Percentiles rank a stretch among this genome's conserved stretches.
Conservation (phyloP, 2,329 filamentous ascomycete species). For the Ceratocystis eucalypticola region DNA sequence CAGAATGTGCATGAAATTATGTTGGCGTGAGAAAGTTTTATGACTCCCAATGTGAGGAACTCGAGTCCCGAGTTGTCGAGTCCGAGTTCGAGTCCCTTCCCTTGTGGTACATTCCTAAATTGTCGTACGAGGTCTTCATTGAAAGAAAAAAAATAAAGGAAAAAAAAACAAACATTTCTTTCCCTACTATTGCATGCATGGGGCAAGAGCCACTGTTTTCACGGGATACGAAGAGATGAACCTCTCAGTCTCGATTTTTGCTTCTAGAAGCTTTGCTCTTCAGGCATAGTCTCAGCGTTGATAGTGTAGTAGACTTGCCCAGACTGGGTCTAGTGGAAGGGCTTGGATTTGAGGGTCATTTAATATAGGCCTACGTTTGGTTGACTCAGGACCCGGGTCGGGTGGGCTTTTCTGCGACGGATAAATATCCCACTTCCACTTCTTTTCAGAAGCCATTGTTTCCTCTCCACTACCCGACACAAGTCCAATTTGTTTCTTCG, state of each 20-base stretch:
- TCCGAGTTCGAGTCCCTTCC: not conserved
- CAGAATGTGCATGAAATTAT: not conserved
- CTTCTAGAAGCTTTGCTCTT: constrained; percentile 3
- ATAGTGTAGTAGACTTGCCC: constrained; percentile 5
- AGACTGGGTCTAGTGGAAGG: constrained; percentile 12
- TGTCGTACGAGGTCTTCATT: not conserved
- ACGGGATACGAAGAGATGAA: not conserved
- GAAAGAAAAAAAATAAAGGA: no score
- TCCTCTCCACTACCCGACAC: not conserved
- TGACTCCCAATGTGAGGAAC: not conserved
- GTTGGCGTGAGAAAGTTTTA: not conserved
- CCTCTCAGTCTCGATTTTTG: not conserved
- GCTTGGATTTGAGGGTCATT: not conserved
- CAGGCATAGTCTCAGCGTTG: not conserved
- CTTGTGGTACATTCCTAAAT: constrained; percentile 11
- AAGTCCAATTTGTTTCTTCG: not conserved
- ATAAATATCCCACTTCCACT: constrained; percentile 5
- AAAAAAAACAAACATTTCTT: no score
- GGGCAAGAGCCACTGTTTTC: not conserved
- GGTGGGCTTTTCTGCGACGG: not conserved
- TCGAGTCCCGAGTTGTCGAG: not conserved
- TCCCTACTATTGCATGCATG: no score
- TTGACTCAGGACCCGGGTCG: constrained; percentile 2
- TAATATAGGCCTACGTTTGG: constrained; percentile 7
- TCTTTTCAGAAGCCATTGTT: not conserved